These are phyloP conservation scores for Aspergillus ochraceoroseus DNA, from an alignment of 2,329 filamentous ascomycete genomes.

Conservation along the genomic window DNA sequence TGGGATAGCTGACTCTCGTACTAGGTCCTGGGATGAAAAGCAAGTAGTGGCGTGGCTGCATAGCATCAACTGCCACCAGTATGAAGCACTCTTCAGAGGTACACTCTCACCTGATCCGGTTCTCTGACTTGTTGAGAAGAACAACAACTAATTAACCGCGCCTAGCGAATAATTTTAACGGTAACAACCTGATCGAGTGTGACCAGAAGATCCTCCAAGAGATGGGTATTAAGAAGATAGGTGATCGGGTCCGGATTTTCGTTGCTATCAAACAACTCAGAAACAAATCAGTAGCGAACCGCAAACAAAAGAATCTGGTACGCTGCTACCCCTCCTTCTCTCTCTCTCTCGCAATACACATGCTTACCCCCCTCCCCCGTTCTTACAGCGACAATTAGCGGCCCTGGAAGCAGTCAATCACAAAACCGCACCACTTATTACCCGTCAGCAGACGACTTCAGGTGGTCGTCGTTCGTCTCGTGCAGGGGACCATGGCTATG, in stretches of 20 bases:
- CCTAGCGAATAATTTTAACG: slow-evolving; percentile 85
- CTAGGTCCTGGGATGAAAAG: slow-evolving; percentile 78
- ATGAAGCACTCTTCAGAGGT: slow-evolving; percentile 80
- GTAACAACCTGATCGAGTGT: slow-evolving; percentile 92
- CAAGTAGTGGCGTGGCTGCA: slow-evolving; percentile 85
- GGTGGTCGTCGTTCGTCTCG: slow-evolving; percentile 60
- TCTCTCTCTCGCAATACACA: too few relatives aligned
- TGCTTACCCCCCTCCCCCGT: slow-evolving; percentile 17
- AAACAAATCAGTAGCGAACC: slow-evolving; percentile 69
- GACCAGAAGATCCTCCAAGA: slow-evolving; percentile 95
- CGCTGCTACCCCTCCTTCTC: slow-evolving; percentile 27
- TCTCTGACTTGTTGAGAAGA: not conserved
- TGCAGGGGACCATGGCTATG: slow-evolving; percentile 43
- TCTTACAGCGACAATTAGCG: slow-evolving; percentile 72
- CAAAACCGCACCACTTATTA: slow-evolving; percentile 56
- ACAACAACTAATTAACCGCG: slow-evolving; percentile 20
- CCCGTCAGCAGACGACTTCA: slow-evolving; percentile 47
- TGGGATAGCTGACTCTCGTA: slow-evolving; percentile 21
- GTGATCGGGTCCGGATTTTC: slow-evolving; percentile 87
- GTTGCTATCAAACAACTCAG: slow-evolving; percentile 77
- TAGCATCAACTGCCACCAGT: slow-evolving; percentile 88
- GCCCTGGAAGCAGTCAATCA: slow-evolving; percentile 64
- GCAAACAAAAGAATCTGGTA: slow-evolving; percentile 82
- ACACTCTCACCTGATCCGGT: slow-evolving; percentile 15
- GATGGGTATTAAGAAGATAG: slow-evolving; percentile 97